Evolutionary conservation across 2,329 filamentous ascomycete species (phyloP).

Genomic region (Hypoxylon sp.): DNA sequence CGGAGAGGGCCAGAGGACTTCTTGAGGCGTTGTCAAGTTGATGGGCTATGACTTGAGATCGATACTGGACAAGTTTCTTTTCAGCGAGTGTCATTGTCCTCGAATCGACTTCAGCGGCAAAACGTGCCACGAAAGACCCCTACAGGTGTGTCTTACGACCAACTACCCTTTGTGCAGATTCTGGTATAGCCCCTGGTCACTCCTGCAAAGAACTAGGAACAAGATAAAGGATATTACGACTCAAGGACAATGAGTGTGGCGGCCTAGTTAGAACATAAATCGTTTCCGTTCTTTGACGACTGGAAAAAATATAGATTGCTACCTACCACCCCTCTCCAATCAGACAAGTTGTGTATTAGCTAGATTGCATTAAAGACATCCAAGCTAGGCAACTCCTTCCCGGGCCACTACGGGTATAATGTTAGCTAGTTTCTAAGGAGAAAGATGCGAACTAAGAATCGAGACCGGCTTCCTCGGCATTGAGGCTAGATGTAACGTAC

Average conservation of each 20-base stretch:
- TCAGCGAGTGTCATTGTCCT: constrained; percentile 46
- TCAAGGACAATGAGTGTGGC: constrained; percentile 26
- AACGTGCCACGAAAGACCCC: not conserved
- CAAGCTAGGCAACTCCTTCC: constrained; percentile 70
- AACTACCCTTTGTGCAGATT: constrained; percentile 44
- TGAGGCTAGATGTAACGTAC: constrained; percentile 35
- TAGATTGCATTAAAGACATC: constrained; percentile 68
- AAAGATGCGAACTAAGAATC: too few relatives aligned
- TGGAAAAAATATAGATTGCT: constrained; percentile 3
- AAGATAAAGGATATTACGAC: constrained; percentile 32
- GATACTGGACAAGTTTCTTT: constrained; percentile 26
- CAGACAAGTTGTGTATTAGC: constrained; percentile 18
- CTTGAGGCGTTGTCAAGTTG: constrained; percentile 8
- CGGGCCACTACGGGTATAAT: constrained; percentile 56
- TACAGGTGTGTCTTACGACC: constrained; percentile 10
- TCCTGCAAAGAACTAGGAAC: constrained; percentile 28
- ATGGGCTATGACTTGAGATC: constrained; percentile 12
- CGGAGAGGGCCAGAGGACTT: constrained; percentile 1
- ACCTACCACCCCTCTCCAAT: constrained; percentile 8
- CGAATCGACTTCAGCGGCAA: constrained; percentile 23
- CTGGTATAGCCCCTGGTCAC: constrained; percentile 5
- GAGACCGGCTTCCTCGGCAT: not conserved
- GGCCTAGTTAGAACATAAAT: constrained; percentile 1
- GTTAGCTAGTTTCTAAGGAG: constrained; percentile 10
- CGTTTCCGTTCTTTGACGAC: constrained; percentile 33